Evolutionary conservation across 1,284 basidiomycete species (phyloP).

Genomic region (Chalciporus sp.): DNA sequence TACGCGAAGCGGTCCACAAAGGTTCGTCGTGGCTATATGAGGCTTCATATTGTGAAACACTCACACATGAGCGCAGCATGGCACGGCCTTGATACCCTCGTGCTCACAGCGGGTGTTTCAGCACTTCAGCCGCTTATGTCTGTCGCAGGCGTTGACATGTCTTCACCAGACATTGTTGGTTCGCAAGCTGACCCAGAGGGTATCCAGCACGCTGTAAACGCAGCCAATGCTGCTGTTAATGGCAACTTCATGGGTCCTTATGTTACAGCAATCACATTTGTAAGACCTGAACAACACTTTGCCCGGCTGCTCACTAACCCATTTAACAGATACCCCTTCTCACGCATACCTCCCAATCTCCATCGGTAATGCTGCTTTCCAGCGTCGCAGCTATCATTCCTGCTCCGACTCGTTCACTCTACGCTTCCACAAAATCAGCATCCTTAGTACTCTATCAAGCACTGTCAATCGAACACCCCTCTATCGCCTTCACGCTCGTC

Average conservation of each 20-base stretch:
- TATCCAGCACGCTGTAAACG: constrained; percentile 53
- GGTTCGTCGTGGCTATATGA: constrained; percentile 40
- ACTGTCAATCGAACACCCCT: constrained; percentile 77
- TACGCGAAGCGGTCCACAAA: constrained; percentile 58
- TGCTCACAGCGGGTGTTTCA: constrained; percentile 86
- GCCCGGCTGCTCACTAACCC: neutral
- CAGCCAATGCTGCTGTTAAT: constrained; percentile 53
- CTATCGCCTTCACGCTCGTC: constrained; percentile 57
- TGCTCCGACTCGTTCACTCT: constrained; percentile 84
- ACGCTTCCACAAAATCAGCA: constrained; percentile 84
- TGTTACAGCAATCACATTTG: constrained; percentile 66
- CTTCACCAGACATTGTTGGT: constrained; percentile 35
- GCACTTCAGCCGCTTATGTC: constrained; percentile 79
- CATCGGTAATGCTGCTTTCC: constrained; percentile 80
- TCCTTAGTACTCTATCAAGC: constrained; percentile 79
- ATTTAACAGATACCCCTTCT: constrained; percentile 74
- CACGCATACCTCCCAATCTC: constrained; percentile 64
- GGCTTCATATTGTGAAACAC: neutral
- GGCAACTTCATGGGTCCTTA: constrained; percentile 71
- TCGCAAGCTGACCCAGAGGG: constrained; percentile 48
- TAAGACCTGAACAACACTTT: constrained; percentile 38
- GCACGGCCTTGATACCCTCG: constrained; percentile 82
- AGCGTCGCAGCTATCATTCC: constrained; percentile 82
- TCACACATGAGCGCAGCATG: constrained; percentile 54
- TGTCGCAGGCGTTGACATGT: constrained; percentile 62